Percentiles rank a stretch among this genome's conserved stretches.
phyloP scores from a whole-genome alignment of 306 rosid species.

The Malus orientalis region DNA sequence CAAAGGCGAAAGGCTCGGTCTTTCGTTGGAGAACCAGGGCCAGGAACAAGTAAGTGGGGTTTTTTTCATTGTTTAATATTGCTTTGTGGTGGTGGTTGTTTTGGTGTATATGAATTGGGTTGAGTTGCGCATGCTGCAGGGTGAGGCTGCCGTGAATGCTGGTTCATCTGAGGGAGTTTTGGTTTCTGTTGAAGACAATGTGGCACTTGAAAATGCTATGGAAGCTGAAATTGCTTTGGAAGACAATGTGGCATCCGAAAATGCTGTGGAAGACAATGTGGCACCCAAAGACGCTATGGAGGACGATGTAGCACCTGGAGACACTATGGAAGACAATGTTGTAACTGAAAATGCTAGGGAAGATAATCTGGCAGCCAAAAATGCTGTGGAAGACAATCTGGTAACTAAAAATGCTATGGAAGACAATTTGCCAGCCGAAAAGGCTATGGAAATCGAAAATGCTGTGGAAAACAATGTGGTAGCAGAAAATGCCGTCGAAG shows the following conservation, averaged over 20 bases:
- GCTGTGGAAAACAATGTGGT: neutral
- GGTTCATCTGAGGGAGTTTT: neutral
- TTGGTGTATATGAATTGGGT: neutral
- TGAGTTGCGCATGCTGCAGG: constrained; percentile 4
- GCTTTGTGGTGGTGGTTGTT: neutral
- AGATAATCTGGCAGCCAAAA: too few relatives aligned
- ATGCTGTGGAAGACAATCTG: too few relatives aligned
- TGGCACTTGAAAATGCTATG: neutral
- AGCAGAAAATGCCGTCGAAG: neutral
- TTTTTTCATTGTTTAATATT: neutral
- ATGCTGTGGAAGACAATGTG: too few relatives aligned
- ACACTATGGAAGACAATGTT: too few relatives aligned
- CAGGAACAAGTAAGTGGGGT: constrained; percentile 27
- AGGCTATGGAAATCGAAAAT: neutral
- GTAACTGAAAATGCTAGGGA: too few relatives aligned
- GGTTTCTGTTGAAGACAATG: neutral
- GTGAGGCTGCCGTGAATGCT: neutral
- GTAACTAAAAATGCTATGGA: too few relatives aligned
- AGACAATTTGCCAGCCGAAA: too few relatives aligned
- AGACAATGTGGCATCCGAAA: too few relatives aligned
- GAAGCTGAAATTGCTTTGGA: too few relatives aligned
- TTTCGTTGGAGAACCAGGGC: constrained; percentile 15
- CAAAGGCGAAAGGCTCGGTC: constrained; percentile 41
- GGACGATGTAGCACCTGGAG: too few relatives aligned
- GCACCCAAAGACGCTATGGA: too few relatives aligned